Base-by-base conservation (phyloP, 352 stramenopile species). In the Globisporangium okanoganense region DNA sequence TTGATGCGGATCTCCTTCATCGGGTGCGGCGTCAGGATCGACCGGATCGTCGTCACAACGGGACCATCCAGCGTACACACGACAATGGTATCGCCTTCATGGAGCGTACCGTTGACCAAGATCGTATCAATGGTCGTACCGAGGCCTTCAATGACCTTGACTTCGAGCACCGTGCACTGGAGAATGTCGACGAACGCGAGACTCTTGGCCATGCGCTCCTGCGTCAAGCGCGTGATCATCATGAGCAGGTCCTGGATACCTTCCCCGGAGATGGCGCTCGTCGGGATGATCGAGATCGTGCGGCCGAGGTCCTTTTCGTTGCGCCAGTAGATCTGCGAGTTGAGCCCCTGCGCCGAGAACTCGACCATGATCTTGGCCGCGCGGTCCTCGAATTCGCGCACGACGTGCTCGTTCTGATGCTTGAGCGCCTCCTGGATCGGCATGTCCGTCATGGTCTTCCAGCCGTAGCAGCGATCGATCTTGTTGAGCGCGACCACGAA, bases 401-500 rank as follows among this genome's bases (percentile, higher is more conserved):
- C 73, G 13, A 98, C 98, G 68, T 98, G 92, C 47, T 98, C 85
- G 47, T 97, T 89, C 71, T 94, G 85, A 69, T 88, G 73, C 76
- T 89, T 88, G 44, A 94, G 81, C 25, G 85, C 85, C 43, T 98
- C 90, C 54, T 97, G 92, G 61, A 99, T 95, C 16, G 97, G 92
- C 58, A 90, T 92, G 75, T 99, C 92, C 18, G 90, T 84, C 70
- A 91, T 96, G 7, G 92, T 92, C 78, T 99, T 99, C 97, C 97
- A 99, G 50, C 86, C 92, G 77, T 99, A 99, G 66, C 95, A 98
- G 57, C 97, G 83, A 92, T 99, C 98, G 24, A 99, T 94, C 81
- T 99, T 99, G 83, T 99, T 99, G 27, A 99, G 84, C 20, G 98
- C 98, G 25, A 99, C 94, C 16, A 99, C 92, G 67, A 99, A 99